Conservation (phyloP, 257 asterid species). For the Coffea canephora region DNA sequence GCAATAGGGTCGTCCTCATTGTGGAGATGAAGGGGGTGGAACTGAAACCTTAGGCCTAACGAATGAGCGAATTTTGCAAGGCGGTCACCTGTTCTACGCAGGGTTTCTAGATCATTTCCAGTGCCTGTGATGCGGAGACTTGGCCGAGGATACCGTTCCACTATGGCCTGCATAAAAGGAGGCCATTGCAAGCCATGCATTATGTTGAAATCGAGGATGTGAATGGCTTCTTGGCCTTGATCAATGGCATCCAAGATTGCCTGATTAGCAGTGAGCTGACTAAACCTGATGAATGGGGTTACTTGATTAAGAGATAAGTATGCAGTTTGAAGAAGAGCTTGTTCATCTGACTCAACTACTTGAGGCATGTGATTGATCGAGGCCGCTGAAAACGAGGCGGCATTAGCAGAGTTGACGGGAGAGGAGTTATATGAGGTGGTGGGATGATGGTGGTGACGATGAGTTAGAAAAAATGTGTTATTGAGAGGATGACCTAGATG, state of each 20-base stretch:
- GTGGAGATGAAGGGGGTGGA: constrained; percentile 57
- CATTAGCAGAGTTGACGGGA: background rate
- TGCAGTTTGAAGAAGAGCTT: constrained; percentile 60
- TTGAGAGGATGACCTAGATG: background rate
- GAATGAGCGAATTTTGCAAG: constrained; percentile 81
- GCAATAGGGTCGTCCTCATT: constrained; percentile 44
- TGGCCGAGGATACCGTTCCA: constrained; percentile 72
- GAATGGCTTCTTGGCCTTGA: constrained; percentile 53
- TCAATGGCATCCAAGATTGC: constrained; percentile 81
- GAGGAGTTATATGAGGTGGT: too few species aligned
- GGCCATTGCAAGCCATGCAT: constrained; percentile 99
- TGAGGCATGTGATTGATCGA: background rate
- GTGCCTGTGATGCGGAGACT: constrained; percentile 87
- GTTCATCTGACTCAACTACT: constrained; percentile 25
- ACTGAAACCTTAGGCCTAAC: constrained; percentile 70
- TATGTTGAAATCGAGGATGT: constrained; percentile 88
- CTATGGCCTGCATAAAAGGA: constrained; percentile 89
- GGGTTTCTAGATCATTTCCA: constrained; percentile 63
- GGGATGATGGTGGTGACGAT: constrained; percentile 1
- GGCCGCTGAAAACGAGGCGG: background rate
- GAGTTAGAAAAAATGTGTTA: constrained; percentile 3
- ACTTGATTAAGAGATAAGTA: constrained; percentile 77
- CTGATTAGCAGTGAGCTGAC: constrained; percentile 89
- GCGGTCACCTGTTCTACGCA: constrained; percentile 82
- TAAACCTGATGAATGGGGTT: constrained; percentile 77